These are phyloP conservation scores for Boletus rubropictus DNA, from an alignment of 768 basidiomycete genomes.

Conservation along the genomic window DNA sequence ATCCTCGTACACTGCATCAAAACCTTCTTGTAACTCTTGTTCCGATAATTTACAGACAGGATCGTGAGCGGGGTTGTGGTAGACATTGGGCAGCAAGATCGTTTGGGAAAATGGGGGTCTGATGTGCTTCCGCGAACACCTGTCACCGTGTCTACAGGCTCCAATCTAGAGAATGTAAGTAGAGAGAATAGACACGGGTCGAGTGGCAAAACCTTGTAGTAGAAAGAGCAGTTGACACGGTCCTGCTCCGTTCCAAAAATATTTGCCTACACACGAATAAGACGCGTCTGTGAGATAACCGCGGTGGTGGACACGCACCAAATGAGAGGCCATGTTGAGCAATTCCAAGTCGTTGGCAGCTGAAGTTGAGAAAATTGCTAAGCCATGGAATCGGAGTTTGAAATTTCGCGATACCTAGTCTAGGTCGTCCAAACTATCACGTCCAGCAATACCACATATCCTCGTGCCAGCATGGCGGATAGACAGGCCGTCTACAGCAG, in stretches of 20 bases:
- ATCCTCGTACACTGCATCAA: slow-evolving; percentile 93
- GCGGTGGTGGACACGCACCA: slow-evolving; percentile 40
- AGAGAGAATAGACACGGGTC: neutral
- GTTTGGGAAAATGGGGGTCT: slow-evolving; percentile 97
- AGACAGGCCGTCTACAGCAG: too few species aligned
- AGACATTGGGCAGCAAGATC: slow-evolving; percentile 93
- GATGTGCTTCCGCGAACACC: slow-evolving; percentile 98
- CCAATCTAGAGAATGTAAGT: slow-evolving; percentile 62
- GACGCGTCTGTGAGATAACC: neutral
- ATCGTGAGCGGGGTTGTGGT: slow-evolving; percentile 95
- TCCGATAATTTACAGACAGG: slow-evolving; percentile 84
- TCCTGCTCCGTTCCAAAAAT: slow-evolving; percentile 95
- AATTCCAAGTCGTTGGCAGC: neutral
- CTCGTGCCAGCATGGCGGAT: too few species aligned
- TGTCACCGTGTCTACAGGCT: slow-evolving; percentile 95
- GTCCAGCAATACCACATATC: too few species aligned
- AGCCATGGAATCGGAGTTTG: slow-evolving; percentile 22
- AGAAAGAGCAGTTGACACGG: slow-evolving; percentile 98
- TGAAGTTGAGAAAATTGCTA: slow-evolving; percentile 13
- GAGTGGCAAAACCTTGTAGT: slow-evolving; percentile 73
- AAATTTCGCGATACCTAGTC: neutral
- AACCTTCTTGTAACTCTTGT: slow-evolving; percentile 85
- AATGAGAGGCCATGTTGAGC: slow-evolving; percentile 60
- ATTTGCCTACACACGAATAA: slow-evolving; percentile 55
- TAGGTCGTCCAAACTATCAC: too few species aligned